phyloP scores from a whole-genome alignment of 1,284 basidiomycete species.

The Melanopsichium pennsylvanicum region DNA sequence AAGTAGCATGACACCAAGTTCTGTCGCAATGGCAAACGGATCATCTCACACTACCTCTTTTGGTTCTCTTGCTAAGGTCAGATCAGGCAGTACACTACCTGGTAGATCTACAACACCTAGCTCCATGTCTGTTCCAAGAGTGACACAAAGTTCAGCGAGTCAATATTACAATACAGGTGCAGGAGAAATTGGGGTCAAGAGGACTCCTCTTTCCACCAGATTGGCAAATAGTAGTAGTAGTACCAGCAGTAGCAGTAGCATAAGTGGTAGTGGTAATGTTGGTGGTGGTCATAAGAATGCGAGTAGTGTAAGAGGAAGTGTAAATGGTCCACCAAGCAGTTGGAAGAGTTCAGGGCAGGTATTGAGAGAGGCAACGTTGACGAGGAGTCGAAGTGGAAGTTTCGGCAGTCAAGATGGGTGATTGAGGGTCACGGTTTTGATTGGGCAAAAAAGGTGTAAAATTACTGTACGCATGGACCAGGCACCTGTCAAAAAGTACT shows the following conservation, averaged over 20 bases:
- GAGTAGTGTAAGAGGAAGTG: conserved; percentile 20
- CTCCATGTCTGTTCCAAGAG: conserved; percentile 2
- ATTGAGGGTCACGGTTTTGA: too few species aligned
- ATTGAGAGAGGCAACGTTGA: background rate
- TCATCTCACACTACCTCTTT: conserved; percentile 18
- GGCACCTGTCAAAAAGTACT: background rate
- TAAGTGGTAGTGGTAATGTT: too few species aligned
- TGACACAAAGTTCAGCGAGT: conserved; percentile 10
- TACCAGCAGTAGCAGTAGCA: too few species aligned
- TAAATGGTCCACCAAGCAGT: conserved; percentile 32
- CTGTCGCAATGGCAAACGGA: background rate
- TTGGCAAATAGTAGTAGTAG: too few species aligned
- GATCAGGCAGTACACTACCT: too few species aligned
- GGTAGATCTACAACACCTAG: conserved; percentile 23
- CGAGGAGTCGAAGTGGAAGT: conserved; percentile 88
- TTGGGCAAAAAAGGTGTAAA: too few species aligned
- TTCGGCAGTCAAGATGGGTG: conserved; percentile 12
- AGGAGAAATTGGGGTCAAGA: too few species aligned
- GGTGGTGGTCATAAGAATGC: conserved; percentile 7
- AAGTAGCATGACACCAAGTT: conserved; percentile 16
- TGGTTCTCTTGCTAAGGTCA: conserved; percentile 33
- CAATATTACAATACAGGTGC: background rate
- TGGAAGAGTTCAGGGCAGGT: conserved; percentile 22
- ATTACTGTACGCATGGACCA: too few species aligned
- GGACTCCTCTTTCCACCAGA: conserved; percentile 24